These are phyloP conservation scores for Vanilla planifolia DNA, from an alignment of 106 monocot genomes.

Conservation along the genomic window DNA sequence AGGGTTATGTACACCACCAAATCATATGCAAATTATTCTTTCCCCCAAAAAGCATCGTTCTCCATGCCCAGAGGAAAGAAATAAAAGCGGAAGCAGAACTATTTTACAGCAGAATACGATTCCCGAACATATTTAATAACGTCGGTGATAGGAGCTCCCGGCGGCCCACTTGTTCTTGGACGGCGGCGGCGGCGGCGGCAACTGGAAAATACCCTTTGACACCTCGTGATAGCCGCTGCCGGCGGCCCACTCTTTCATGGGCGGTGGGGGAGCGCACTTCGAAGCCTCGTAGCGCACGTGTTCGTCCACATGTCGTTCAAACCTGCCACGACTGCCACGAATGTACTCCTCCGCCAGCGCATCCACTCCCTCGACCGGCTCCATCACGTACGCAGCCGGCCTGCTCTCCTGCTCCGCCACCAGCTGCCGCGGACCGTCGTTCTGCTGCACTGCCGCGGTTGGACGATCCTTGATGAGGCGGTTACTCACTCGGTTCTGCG, in stretches of 20 bases:
- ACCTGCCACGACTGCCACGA: neutral
- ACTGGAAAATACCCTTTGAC: no score
- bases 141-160: no score
- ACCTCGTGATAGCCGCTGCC: neutral
- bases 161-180: no score
- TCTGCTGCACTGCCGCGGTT: neutral
- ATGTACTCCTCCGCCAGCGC: constrained; percentile 1
- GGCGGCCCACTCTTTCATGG: neutral
- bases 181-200: no score
- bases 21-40: no score
- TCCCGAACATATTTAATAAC: no score
- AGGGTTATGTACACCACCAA: no score
- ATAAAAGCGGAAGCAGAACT: no score
- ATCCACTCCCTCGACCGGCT: constrained; percentile 1
- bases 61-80: no score
- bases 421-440: neutral
- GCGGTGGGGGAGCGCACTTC: constrained; percentile 9
- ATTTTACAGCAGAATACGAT: no score
- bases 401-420: neutral
- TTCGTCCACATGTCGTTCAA: neutral
- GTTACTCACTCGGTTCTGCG: neutral
- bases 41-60: no score
- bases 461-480: no score
- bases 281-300: neutral
- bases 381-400: neutral